Base-by-base conservation (phyloP, 306 rosid genomes). In the Coriaria nepalensis region DNA sequence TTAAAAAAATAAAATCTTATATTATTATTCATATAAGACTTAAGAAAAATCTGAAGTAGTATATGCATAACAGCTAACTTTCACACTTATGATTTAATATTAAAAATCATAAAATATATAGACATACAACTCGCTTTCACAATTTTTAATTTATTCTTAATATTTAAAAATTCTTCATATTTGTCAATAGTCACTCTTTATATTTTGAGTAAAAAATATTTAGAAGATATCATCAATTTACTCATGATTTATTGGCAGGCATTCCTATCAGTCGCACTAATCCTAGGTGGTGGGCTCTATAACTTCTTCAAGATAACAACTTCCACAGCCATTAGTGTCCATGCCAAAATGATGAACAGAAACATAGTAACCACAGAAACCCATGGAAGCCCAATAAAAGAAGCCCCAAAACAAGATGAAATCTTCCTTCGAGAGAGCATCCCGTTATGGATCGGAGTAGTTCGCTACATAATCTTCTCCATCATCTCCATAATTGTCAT, bases 201-300 rank as follows among this genome's bases (percentile, higher is more conserved):
- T n/a, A n/a, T n/a, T n/a, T n/a, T n/a, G n/a, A n/a, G n/a, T n/a
- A n/a, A n/a, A n/a, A n/a, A n/a, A n/a, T n/a, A n/a, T n/a, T n/a
- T n/a, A n/a, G n/a, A n/a, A n/a, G n/a, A n/a, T n/a, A n/a, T 34
- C 13, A 35, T 43, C 39, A 50, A 43, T 11, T 10, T 20, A 34
- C 13, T 44, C 45, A 9, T 7, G 34, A 52, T 57, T 11, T 8
- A 7, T 33, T 50, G 7, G 15, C 84, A 78, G 85, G 81, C 78
- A 57, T 86, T 86, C 61, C 52, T 86, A 2, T 77, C 86, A 5
- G 86, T 86, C 37, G 73, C 94, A 68, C 71, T 86, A 6, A 86
- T 86, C 66, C 72, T 82, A 5, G 96, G 96, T 9, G 94, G 79
- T 62, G 96, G 96, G 7, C 62, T 86, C 44, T 82, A 86, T 79